Percentiles rank a stretch among this genome's conserved stretches.
Conservation (phyloP, 768 basidiomycete species). For the Mycena vulgaris region DNA sequence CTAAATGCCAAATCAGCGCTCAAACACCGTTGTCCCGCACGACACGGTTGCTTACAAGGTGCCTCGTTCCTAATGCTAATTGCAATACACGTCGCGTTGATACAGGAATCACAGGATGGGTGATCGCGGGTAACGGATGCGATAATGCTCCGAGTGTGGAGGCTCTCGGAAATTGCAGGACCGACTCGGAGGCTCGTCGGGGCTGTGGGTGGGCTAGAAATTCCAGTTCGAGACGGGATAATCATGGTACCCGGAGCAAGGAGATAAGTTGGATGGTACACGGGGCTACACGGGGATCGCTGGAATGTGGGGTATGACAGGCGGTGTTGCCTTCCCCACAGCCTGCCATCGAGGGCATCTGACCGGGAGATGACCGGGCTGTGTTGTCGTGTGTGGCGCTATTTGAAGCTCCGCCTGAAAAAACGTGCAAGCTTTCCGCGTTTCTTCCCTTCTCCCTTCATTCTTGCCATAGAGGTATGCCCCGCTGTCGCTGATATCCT, state of each 20-base stretch:
- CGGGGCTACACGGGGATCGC: neutral
- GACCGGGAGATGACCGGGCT: neutral
- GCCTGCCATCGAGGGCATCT: neutral
- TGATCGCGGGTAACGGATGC: neutral
- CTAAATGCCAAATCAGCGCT: neutral
- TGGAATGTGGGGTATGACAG: conserved; percentile 29
- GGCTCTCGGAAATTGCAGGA: neutral
- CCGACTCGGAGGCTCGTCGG: conserved; percentile 1
- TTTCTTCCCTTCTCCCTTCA: conserved; percentile 35
- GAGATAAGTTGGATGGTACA: conserved; percentile 6
- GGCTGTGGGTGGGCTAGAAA: neutral
- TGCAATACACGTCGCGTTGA: conserved; percentile 21
- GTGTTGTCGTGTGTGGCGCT: neutral
- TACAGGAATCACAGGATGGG: conserved; percentile 6
- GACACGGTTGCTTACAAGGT: neutral
- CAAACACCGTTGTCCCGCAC: neutral
- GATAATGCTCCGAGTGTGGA: neutral
- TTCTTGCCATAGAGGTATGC: conserved; percentile 32
- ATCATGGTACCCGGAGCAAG: neutral
- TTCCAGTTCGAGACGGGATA: neutral
- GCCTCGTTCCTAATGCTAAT: neutral
- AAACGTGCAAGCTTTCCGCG: conserved; percentile 11
- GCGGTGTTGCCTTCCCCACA: conserved; percentile 12
- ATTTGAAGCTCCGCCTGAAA: conserved; percentile 27
- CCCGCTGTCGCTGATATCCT: neutral